Evolutionary conservation across 2,329 filamentous ascomycete species (phyloP), one percentile per base, ranked within the genome.

Genomic region (Lachnellula subtilissima): DNA sequence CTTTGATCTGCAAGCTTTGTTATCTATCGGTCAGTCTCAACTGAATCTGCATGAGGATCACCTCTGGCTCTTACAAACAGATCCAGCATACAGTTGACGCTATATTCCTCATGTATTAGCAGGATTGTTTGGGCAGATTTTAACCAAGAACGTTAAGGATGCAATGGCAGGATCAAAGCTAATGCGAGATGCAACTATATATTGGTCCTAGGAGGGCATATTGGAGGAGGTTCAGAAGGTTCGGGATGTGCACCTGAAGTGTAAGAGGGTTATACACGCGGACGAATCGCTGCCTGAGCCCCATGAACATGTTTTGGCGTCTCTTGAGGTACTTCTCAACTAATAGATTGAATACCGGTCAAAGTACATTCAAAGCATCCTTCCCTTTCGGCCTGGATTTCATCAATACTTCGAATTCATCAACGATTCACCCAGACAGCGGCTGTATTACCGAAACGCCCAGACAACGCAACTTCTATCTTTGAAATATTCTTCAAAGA

Each of bases 21-120:
- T 54, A 3, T 47, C 55, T 7, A 48, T 59, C 14, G 46, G 47
- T 5, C 25, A 48, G 25, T 28, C 35, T 7, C 43, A 48, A 17
- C 3, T 52, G 2, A 25, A 55, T 37, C 4, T 49, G 4, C 36
- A 51, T 25, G 36, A 8, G 23, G 60, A 60, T 49, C 51, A 60
- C 52, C 43, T 62, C 14, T 58, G 55, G 55, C 25, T 60, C 0
- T 36, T 62, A 5, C 58, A 62, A 36, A 60, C 53, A 7, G 55
- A 60, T 25, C 51, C 55, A 28, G 2, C 19, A 9, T 62, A 43
- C 17, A n/a, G 54, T 12, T 42, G 53, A 7, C 50, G 42, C 1
- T 48, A 48, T 25, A 8, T 47, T 19, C 36, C 8, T 5, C 19
- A 19, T 17, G 4, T 53, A 8, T 8, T 50, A 12, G 15, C 51